Evolutionary conservation across 345 rosid genomes (phyloP), one percentile per base, ranked within the genome.

Genomic region (Linum usitatissimum): DNA sequence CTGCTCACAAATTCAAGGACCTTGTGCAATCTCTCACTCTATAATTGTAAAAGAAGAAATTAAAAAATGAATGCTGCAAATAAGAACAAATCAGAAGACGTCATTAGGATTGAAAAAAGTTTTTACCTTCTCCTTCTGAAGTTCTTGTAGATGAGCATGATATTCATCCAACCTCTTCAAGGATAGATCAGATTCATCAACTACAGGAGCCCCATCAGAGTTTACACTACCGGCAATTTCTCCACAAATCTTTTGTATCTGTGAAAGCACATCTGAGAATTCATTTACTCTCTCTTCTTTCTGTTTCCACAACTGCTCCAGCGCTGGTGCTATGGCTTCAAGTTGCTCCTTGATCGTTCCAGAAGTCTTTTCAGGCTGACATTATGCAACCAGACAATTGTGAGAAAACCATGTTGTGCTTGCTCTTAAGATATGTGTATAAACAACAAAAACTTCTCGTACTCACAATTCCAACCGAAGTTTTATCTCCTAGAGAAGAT

Each of bases 291-390:
- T 90, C 80, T 87, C 92, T 60, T 87, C 94, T 76, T 93, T 90
- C 80, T 84, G 97, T 71, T 84, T 83, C 87, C 88, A 87, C 65
- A 93, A 85, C 73, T 86, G 90, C 65, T 90, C 92, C 57, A 93
- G 96, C 5, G 72, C 86, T 1, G 99, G 99, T 63, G 94, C 94
- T 74, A 93, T 93, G 40, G 91, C 90, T 17, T 85, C 90, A 61
- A 90, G 96, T 66, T 93, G 99, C 67, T 90, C 90, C 83, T 90
- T 93, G 81, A 90, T 93, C 53, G 99, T 93, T 75, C 91, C 96
- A 0, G 83, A 78, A 57, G 82, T 64, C 73, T 75, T 79, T 55
- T 87, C 97, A 8, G 96, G 94, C 97, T 92, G 81, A 21, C 74
- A 71, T 30, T 55, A 28, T 45, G 51, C 51, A 53, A 64, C 71